phyloP scores from a whole-genome alignment of 345 rosid genomes.

The Pistacia integerrima region DNA sequence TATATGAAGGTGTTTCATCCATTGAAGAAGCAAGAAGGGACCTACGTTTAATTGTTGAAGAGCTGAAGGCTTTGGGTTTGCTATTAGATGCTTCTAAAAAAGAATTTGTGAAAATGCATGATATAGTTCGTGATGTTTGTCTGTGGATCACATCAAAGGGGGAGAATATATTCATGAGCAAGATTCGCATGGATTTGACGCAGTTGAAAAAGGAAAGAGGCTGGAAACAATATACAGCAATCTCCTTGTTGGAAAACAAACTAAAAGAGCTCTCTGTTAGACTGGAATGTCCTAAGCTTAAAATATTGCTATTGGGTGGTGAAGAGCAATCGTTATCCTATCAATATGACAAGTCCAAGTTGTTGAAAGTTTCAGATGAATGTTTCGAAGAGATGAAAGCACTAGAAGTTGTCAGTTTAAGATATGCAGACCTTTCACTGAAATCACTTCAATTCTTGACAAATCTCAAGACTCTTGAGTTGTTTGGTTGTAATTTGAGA shows the following conservation, averaged over 20 bases:
- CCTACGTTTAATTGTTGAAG: neutral
- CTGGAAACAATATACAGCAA: neutral
- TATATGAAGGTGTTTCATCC: neutral
- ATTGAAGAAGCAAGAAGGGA: neutral
- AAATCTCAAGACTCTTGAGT: too few relatives aligned
- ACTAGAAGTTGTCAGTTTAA: too few relatives aligned
- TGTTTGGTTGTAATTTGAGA: too few relatives aligned
- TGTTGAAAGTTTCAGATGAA: too few relatives aligned
- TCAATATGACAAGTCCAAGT: too few relatives aligned
- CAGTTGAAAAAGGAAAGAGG: neutral
- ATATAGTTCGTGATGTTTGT: neutral
- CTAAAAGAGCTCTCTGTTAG: neutral
- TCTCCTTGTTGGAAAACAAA: neutral
- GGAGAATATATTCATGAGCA: neutral
- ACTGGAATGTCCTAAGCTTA: constrained; percentile 5
- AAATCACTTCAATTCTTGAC: too few relatives aligned
- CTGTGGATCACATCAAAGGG: neutral
- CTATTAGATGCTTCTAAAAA: neutral
- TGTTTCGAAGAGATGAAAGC: too few relatives aligned
- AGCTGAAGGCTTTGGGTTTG: neutral
- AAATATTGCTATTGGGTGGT: neutral
- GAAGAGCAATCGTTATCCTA: neutral
- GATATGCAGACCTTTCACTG: too few relatives aligned
- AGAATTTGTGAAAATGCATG: neutral
- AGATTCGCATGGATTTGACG: neutral